A percentile compares a stretch with the other conserved stretches of the same genome.
Conservation (phyloP, 192 early-diverging fungal species). For the Chytriomyces sp. region DNA sequence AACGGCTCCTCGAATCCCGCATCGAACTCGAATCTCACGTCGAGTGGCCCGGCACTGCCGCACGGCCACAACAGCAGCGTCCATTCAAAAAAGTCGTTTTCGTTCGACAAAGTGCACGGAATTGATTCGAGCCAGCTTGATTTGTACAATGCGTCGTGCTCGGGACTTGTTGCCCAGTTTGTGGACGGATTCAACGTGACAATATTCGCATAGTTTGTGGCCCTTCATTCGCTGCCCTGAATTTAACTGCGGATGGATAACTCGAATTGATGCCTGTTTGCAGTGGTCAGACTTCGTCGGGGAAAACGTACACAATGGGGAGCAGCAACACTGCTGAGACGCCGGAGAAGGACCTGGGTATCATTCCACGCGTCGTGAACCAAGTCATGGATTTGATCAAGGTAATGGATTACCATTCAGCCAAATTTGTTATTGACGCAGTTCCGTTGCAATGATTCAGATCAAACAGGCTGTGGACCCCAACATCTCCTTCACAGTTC, state of each 20-base stretch:
- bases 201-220: constrained; percentile 73
- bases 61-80: background rate
- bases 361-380: constrained; percentile 57
- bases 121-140: constrained; percentile 57
- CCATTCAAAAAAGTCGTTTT: constrained; percentile 42
- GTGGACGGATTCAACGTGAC: constrained; percentile 96
- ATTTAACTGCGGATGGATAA: background rate
- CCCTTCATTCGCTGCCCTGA: background rate
- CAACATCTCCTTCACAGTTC: constrained; percentile 38
- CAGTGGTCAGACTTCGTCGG: constrained; percentile 58
- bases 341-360: constrained; percentile 41
- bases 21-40: background rate
- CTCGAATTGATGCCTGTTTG: background rate
- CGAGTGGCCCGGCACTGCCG: background rate
- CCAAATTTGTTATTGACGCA: background rate
- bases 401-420: constrained; percentile 9
- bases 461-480: constrained; percentile 25
- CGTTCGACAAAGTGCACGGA: constrained; percentile 76
- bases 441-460: background rate
- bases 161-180: constrained; percentile 69
- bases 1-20: background rate
- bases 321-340: constrained; percentile 32
- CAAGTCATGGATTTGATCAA: constrained; percentile 44
- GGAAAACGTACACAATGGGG: constrained; percentile 67
- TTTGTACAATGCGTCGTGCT: constrained; percentile 64